Evolutionary conservation across 371 early-diverging fungal genomes (phyloP), one percentile per base, ranked within the genome.

Genomic region (Mortierella sp.): DNA sequence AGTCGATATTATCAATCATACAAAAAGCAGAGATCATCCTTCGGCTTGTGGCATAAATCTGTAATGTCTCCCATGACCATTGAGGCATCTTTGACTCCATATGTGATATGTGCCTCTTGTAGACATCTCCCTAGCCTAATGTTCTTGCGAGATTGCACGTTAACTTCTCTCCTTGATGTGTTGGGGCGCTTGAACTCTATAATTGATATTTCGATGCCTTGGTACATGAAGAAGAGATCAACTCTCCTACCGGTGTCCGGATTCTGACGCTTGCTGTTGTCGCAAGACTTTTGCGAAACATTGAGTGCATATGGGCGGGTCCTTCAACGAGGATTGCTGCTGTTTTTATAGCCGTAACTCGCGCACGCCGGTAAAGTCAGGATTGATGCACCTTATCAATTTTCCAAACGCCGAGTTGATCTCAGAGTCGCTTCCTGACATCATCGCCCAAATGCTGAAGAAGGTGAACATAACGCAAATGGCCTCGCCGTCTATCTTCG

Each of bases 281-380:
- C 53, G 16, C 50, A 50, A 50, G n/a, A 50, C 50, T 50, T 50
- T 50, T 50, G 50, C 4, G n/a, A n/a, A n/a, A n/a, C n/a, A n/a
- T n/a, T n/a, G n/a, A n/a, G n/a, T 45, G 57, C 64, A 57, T 46
- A 64, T 2, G 64, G n/a, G 25, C 64, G 18, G 64, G 44, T 56
- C 64, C 57, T 47, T 64, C 64, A n/a, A 64, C 57, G 23, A 64
- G n/a, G 18, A 21, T 12, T 44, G 64, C 28, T 9, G 57, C 57
- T 57, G 64, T 64, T 1, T 56, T 26, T 47, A 66, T 46, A 18
- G 66, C 50, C 19, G 59, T 37, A 52, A 66, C 9, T 58, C 59
- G 66, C 30, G 66, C 59, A 26, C 59, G 59, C 43, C 59, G 59
- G n/a, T n/a, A 1, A 51, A 66, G 66, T 50, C 66, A 66, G 59